A percentile compares a stretch with the other conserved stretches of the same genome.
These are phyloP conservation scores for Mycena maculata DNA, from an alignment of 768 basidiomycete species.

Conservation along the genomic window DNA sequence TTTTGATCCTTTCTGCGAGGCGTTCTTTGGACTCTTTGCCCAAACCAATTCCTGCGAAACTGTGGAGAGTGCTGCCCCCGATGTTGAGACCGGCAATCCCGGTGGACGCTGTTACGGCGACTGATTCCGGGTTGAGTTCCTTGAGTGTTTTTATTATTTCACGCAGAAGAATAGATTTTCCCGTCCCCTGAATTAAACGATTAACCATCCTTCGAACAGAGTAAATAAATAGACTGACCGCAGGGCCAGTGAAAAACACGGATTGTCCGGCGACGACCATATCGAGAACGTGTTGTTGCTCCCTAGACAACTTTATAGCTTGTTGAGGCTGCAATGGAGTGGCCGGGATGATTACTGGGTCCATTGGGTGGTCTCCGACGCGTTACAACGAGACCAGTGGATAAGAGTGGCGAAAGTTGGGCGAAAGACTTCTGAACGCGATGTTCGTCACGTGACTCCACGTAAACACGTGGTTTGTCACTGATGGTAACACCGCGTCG, in stretches of 20 bases:
- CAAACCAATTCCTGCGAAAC: slow-evolving; percentile 72
- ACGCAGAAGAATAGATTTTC: slow-evolving; percentile 78
- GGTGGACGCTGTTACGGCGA: slow-evolving; percentile 76
- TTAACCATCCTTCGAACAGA: slow-evolving; percentile 30
- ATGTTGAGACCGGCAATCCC: slow-evolving; percentile 79
- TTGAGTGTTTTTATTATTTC: slow-evolving; percentile 62
- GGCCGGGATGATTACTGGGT: slow-evolving; percentile 9
- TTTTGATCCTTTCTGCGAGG: slow-evolving; percentile 51
- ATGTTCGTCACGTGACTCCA: no score
- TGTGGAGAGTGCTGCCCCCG: slow-evolving; percentile 75
- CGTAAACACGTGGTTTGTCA: no score
- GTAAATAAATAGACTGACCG: slow-evolving; percentile 56
- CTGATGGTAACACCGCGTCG: no score
- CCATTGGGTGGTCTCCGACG: no score
- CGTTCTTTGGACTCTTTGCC: slow-evolving; percentile 61
- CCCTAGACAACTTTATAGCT: slow-evolving; percentile 45
- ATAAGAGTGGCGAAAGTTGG: no score
- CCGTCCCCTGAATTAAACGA: slow-evolving; percentile 57
- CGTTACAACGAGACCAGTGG: no score
- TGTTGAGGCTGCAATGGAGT: background rate
- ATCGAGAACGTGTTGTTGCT: slow-evolving; percentile 55
- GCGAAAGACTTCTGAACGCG: no score
- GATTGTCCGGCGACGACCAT: slow-evolving; percentile 65
- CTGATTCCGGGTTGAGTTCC: slow-evolving; percentile 34
- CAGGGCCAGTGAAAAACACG: slow-evolving; percentile 82